These are phyloP conservation scores for Porphyrellus cyaneotinctus DNA, from an alignment of 768 basidiomycete genomes.

Conservation along the genomic window DNA sequence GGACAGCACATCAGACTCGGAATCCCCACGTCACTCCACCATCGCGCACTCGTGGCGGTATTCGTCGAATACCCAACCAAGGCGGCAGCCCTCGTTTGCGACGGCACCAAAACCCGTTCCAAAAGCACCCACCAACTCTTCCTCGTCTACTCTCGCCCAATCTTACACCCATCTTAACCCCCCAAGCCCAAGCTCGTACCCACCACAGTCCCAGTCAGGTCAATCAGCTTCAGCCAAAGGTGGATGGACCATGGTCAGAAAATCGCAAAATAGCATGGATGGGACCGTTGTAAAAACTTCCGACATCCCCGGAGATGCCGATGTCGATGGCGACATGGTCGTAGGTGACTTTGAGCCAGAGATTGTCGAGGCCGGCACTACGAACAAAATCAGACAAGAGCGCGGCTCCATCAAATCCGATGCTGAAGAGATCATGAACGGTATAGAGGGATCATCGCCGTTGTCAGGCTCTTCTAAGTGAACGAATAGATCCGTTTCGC, in stretches of 20 bases:
- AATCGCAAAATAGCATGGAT: conserved; percentile 27
- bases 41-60: conserved; percentile 44
- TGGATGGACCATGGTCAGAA: conserved; percentile 79
- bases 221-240: conserved; percentile 43
- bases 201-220: conserved; percentile 39
- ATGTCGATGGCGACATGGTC: conserved; percentile 73
- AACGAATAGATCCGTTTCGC: conserved; percentile 54
- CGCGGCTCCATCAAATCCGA: conserved; percentile 58
- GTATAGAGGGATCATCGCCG: conserved; percentile 38
- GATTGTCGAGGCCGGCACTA: conserved; percentile 27
- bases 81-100: conserved; percentile 28
- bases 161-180: conserved; percentile 79
- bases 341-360: conserved; percentile 73
- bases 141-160: conserved; percentile 66
- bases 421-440: conserved; percentile 70
- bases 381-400: conserved; percentile 42
- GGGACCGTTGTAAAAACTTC: conserved; percentile 19
- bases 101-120: conserved; percentile 57
- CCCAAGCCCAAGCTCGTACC: conserved; percentile 74
- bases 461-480: conserved; percentile 27
- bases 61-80: conserved; percentile 21
- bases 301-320: conserved; percentile 45
- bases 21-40: conserved; percentile 57
- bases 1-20: conserved; percentile 80
- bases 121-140: conserved; percentile 42